A percentile compares a stretch with the other conserved stretches of the same genome.
phyloP scores from a whole-genome alignment of 176 grass and related monocot genomes.

The Raddia distichophylla region DNA sequence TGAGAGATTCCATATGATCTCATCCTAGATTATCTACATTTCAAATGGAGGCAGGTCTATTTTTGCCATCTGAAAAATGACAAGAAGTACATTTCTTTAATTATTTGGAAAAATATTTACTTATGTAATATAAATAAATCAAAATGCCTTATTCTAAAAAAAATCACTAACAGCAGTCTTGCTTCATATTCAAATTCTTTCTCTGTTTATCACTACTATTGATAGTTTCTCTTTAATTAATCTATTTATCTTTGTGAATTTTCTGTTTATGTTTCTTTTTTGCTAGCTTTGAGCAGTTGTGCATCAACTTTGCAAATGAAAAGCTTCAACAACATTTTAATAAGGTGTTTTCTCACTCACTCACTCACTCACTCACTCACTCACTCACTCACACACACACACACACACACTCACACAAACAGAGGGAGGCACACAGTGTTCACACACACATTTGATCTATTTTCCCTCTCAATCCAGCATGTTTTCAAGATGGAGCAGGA shows the following conservation, averaged over 20 bases:
- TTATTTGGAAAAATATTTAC: too few relatives aligned
- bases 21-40: too few relatives aligned
- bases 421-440: too few relatives aligned
- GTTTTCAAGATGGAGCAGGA: constrained; percentile 98
- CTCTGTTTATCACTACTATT: constrained; percentile 15
- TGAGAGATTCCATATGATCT: too few relatives aligned
- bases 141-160: too few relatives aligned
- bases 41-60: too few relatives aligned
- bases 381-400: not conserved
- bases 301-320: constrained; percentile 97
- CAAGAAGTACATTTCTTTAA: too few relatives aligned
- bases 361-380: not conserved
- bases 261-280: constrained; percentile 39
- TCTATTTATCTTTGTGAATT: constrained; percentile 15
- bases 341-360: constrained; percentile 52
- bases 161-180: not conserved
- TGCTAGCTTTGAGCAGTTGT: constrained; percentile 91
- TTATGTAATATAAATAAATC: too few relatives aligned
- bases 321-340: constrained; percentile 98
- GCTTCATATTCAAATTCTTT: constrained; percentile 24
- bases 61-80: too few relatives aligned
- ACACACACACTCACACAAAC: not conserved
- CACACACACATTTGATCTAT: constrained; percentile 32
- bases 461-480: constrained; percentile 59
- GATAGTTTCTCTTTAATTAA: constrained; percentile 17